Evolutionary conservation across 768 basidiomycete genomes (phyloP).

Genomic region (Gloeophyllum trabeum): DNA sequence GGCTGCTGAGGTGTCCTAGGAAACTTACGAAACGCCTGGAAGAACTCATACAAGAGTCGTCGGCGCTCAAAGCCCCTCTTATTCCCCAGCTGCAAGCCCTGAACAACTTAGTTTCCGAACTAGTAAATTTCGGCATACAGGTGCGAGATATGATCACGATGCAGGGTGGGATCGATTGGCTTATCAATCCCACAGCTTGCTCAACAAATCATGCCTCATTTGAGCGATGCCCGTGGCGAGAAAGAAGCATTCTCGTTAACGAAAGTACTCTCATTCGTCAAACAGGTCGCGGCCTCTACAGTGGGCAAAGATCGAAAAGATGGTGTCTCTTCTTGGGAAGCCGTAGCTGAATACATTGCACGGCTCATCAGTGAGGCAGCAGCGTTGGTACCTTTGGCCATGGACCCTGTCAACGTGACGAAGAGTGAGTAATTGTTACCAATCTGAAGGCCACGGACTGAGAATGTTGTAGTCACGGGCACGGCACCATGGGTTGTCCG

Average conservation of each 20-base stretch:
- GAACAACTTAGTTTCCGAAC: slow-evolving; percentile 64
- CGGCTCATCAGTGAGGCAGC: slow-evolving; percentile 64
- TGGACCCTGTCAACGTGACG: slow-evolving; percentile 68
- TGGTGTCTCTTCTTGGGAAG: slow-evolving; percentile 66
- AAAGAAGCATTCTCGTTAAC: slow-evolving; percentile 73
- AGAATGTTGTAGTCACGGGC: slow-evolving; percentile 41
- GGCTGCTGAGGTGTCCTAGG: slow-evolving; percentile 29
- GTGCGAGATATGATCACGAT: too few species aligned
- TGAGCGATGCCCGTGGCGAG: slow-evolving; percentile 67
- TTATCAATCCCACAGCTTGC: slow-evolving; percentile 77
- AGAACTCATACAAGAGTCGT: slow-evolving; percentile 60
- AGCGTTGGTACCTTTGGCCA: slow-evolving; percentile 54
- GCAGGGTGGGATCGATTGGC: too few species aligned
- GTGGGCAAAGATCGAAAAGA: slow-evolving; percentile 59
- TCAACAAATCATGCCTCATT: slow-evolving; percentile 78
- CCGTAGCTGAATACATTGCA: slow-evolving; percentile 56
- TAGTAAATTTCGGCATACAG: slow-evolving; percentile 87
- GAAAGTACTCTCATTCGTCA: slow-evolving; percentile 59
- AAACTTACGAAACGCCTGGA: slow-evolving; percentile 84
- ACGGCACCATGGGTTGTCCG: slow-evolving; percentile 80
- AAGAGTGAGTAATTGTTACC: slow-evolving; percentile 51
- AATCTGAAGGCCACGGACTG: too few species aligned
- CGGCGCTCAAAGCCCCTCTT: slow-evolving; percentile 62
- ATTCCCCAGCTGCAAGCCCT: slow-evolving; percentile 63
- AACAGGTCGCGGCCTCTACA: slow-evolving; percentile 60